phyloP scores from a whole-genome alignment of 2,329 filamentous ascomycete genomes.

The Colletotrichum chrysophilum region DNA sequence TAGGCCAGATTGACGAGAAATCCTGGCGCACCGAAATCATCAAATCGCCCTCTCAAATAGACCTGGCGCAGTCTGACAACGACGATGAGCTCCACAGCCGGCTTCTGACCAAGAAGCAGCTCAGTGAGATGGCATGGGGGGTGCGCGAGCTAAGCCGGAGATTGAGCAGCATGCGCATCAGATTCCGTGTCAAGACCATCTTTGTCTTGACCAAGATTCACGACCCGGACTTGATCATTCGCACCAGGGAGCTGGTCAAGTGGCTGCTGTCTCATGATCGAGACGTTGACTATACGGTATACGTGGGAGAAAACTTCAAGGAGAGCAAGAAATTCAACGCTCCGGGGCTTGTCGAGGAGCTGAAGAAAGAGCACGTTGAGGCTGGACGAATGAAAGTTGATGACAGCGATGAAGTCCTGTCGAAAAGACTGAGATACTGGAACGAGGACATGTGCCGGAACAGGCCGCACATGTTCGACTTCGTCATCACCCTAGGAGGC shows the following conservation, averaged over 20 bases:
- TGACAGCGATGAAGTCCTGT: slow-evolving; percentile 39
- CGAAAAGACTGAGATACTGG: slow-evolving; percentile 78
- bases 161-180: slow-evolving; percentile 81
- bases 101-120: slow-evolving; percentile 91
- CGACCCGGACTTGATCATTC: slow-evolving; percentile 77
- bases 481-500: slow-evolving; percentile 88
- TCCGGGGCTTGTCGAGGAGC: slow-evolving; percentile 68
- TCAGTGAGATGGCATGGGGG: slow-evolving; percentile 96
- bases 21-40: slow-evolving; percentile 57
- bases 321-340: slow-evolving; percentile 77
- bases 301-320: slow-evolving; percentile 79
- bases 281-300: slow-evolving; percentile 75
- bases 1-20: slow-evolving; percentile 62
- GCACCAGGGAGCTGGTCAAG: slow-evolving; percentile 76
- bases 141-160: slow-evolving; percentile 89
- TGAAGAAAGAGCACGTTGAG: slow-evolving; percentile 48
- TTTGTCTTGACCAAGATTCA: slow-evolving; percentile 94
- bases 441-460: slow-evolving; percentile 77
- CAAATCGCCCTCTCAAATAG: slow-evolving; percentile 45
- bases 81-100: slow-evolving; percentile 58
- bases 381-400: slow-evolving; percentile 37
- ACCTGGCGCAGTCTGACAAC: slow-evolving; percentile 36
- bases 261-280: slow-evolving; percentile 82
- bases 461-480: slow-evolving; percentile 88
- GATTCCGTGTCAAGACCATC: slow-evolving; percentile 80